Base-by-base conservation (phyloP, 805 yeast species). In the Lachancea mirantina region DNA sequence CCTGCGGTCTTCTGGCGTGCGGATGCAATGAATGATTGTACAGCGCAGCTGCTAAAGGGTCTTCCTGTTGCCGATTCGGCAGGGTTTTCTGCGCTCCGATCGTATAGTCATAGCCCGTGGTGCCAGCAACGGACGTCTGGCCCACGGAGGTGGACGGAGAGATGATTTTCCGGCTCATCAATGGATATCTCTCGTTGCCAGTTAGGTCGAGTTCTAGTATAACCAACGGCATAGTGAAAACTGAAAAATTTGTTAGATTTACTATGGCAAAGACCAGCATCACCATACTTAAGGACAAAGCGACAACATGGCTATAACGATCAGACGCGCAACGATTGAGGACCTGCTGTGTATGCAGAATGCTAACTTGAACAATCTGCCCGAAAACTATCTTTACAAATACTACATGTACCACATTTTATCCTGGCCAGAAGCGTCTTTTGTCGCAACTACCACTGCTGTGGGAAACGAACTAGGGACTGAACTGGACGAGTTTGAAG, bases 381-480 rank as follows among this genome's bases (percentile, higher is more conserved):
- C 98, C 5, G 98, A 92, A 57, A 92, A 92, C 62, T 92, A 92
- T 55, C 79, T 83, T 43, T 64, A 88, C 59, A 87, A 88, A 58
- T 92, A 87, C 62, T 92, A 92, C 62, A 72, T 92, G 70, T 92
- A 92, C 60, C 98, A 92, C 60, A 72, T 85, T 6, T 64, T 89
- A 32, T 79, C 96, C 22, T 92, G 98, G 98, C 98, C 98, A 2
- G 95, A 89, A 56, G 94, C 94, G 9, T 84, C 95, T 24, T 92
- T 78, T 64, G 97, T 92, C 22, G 98, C 98, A 11, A 80, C 89
- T 1, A 79, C 92, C 2, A 74, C 78, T 17, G 74, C 68, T 8
- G 62, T 49, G 9, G 49, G 51, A 1, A 47, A 38, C 5, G n/a
- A n/a, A n/a, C n/a, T n/a, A n/a, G 23, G 15, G 26, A n/a, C 26